Base-by-base conservation (phyloP, 2,329 filamentous ascomycete genomes). In the Daldinia eschscholtzii region DNA sequence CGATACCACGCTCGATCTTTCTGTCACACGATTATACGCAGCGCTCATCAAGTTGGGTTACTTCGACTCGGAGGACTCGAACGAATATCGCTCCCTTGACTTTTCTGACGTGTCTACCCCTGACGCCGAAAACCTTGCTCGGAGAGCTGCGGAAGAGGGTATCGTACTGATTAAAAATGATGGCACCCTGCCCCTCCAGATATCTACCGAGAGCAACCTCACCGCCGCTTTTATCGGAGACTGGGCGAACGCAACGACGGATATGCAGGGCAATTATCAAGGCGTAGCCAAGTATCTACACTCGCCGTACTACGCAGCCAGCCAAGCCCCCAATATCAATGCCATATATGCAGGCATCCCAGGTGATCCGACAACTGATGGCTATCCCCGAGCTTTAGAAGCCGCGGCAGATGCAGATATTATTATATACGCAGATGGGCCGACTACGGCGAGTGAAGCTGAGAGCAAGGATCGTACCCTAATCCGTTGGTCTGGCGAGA, bases 241-340 rank as follows among this genome's bases (percentile, higher is more conserved):
- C 3, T 76, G 75, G 75, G 74, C 75, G 13, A 76, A 76, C 35
- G 75, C 74, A 4, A 75, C 75, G 2, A 68, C 64, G 4, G 71
- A 71, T 13, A 74, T 75, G 70, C 73, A 75, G 26, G 74, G 74
- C 15, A 76, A 75, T 57, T 76, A 91, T 77, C 81, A 75, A 64
- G 88, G 88, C 30, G 77, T 81, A 2, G 82, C 89, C 0, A 86
- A 87, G 0, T 90, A 86, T 76, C 79, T 87, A 2, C 83, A 82
- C 69, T 84, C 82, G 3, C 88, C 88, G 0, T 79, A 87, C 0
- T 83, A 82, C 33, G 87, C 88, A 6, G 83, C 87, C 7, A 75
- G 83, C 37, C 78, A 83, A 30, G 81, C 84, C 2, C 81, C 81
- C 4, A 78, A 85, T 37, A 79, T 81, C 0, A 82, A 86, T 23